phyloP scores from a whole-genome alignment of 1,284 basidiomycete species.

The Leccinum pachyderme region DNA sequence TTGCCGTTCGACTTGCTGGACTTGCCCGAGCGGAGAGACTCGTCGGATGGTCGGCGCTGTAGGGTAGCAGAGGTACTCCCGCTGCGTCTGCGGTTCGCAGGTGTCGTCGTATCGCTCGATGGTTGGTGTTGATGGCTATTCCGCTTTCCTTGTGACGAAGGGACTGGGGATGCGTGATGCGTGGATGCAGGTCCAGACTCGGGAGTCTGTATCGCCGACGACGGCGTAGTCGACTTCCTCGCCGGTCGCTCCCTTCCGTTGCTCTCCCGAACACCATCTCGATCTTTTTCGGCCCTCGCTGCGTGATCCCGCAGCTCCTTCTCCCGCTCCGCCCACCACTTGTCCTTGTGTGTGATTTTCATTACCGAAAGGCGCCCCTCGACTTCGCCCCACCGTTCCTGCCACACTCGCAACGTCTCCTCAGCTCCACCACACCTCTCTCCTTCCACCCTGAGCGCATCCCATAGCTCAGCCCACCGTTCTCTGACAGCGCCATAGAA shows the following conservation, averaged over 20 bases:
- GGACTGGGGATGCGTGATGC: conserved; percentile 10
- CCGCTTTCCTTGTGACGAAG: conserved; percentile 19
- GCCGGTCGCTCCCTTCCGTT: conserved; percentile 15
- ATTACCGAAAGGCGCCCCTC: conserved; percentile 48
- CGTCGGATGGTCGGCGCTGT: conserved; percentile 34
- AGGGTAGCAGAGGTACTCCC: conserved; percentile 25
- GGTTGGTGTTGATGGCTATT: conserved; percentile 23
- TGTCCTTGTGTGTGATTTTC: conserved; percentile 38
- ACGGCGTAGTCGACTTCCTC: conserved; percentile 14
- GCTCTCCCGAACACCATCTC: conserved; percentile 13
- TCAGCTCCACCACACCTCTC: conserved; percentile 63
- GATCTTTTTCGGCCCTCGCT: conserved; percentile 18
- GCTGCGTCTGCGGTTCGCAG: conserved; percentile 27
- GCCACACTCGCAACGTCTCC: conserved; percentile 71
- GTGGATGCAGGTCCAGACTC: conserved; percentile 21
- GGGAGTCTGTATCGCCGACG: conserved; percentile 12
- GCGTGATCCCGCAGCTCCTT: conserved; percentile 29
- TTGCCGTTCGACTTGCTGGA: conserved; percentile 37
- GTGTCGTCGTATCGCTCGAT: conserved; percentile 19
- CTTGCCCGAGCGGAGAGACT: conserved; percentile 42
- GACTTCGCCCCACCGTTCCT: conserved; percentile 60
- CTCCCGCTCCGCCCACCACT: conserved; percentile 33
- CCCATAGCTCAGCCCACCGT: conserved; percentile 75
- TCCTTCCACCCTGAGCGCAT: conserved; percentile 70
- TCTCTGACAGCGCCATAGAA: conserved; percentile 60